These are phyloP conservation scores for Lathyrus tuberosus DNA, from an alignment of 306 rosid genomes.

Conservation along the genomic window DNA sequence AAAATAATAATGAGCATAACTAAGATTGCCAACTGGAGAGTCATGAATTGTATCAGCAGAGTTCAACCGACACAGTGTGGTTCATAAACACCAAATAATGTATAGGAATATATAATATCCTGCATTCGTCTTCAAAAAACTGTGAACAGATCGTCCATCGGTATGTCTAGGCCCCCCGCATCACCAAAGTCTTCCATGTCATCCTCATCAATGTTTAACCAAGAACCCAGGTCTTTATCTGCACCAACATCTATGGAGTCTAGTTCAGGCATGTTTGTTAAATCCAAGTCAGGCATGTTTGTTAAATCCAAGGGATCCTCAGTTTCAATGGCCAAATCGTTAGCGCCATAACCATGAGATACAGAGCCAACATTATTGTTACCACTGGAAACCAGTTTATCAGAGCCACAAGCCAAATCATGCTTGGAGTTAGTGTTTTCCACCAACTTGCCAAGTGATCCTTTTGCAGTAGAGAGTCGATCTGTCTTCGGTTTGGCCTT, in stretches of 20 bases:
- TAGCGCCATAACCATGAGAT: conserved; percentile 32
- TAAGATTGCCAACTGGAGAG: conserved; percentile 64
- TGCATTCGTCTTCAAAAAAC: conserved; percentile 54
- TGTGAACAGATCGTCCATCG: conserved; percentile 90
- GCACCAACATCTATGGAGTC: conserved; percentile 69
- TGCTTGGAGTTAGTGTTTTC: conserved; percentile 45
- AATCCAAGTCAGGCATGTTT: conserved; percentile 29
- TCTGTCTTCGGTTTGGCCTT: conserved; percentile 76
- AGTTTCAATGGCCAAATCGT: conserved; percentile 44
- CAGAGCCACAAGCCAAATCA: conserved; percentile 47
- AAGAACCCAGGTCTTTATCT: conserved; percentile 64
- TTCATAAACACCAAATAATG: conserved; percentile 44
- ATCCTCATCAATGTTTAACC: conserved; percentile 73
- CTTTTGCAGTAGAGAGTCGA: conserved; percentile 62
- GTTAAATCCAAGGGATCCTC: conserved; percentile 48
- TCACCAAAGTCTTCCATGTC: conserved; percentile 59
- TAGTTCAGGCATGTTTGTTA: conserved; percentile 57
- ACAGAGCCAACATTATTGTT: conserved; percentile 45
- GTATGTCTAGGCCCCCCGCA: conserved; percentile 69
- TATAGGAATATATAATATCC: conserved; percentile 48
- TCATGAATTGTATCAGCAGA: conserved; percentile 61
- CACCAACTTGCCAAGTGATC: conserved; percentile 49
- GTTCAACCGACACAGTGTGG: conserved; percentile 54
- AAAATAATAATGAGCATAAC: conserved; percentile 73
- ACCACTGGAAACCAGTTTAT: conserved; percentile 42